A percentile compares a stretch with the other conserved stretches of the same genome.
phyloP scores from a whole-genome alignment of 352 stramenopile genomes.

The Phytophthora capsici region DNA sequence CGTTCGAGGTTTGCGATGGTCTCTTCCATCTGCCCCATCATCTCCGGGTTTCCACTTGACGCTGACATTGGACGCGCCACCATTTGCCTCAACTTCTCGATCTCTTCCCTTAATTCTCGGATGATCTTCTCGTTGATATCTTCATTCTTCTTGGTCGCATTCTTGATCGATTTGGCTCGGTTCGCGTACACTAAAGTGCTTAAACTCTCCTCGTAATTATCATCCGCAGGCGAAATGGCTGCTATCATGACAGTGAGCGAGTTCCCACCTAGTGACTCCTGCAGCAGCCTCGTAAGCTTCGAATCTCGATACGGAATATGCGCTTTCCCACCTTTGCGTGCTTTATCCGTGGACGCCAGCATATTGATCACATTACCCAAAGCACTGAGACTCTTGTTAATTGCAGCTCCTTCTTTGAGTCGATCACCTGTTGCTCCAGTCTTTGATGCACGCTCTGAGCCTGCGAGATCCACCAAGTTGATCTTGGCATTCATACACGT shows the following conservation, averaged over 20 bases:
- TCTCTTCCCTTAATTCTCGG: conserved; percentile 91
- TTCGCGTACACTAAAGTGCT: conserved; percentile 95
- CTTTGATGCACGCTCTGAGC: conserved; percentile 88
- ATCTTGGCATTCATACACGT: conserved; percentile 90
- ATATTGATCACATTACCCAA: conserved; percentile 94
- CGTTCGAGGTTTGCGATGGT: conserved; percentile 87
- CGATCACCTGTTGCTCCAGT: conserved; percentile 87
- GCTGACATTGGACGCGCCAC: conserved; percentile 57
- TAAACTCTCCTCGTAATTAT: conserved; percentile 94
- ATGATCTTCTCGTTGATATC: conserved; percentile 94
- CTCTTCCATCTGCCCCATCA: conserved; percentile 86
- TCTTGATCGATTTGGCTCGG: conserved; percentile 93
- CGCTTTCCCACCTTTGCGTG: conserved; percentile 39
- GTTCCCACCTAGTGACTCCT: conserved; percentile 93
- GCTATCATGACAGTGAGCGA: conserved; percentile 95
- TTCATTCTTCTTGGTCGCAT: conserved; percentile 88
- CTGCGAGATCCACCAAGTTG: conserved; percentile 93
- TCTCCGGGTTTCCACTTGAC: conserved; percentile 40
- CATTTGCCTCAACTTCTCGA: conserved; percentile 91
- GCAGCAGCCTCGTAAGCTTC: conserved; percentile 90
- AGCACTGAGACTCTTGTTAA: conserved; percentile 93
- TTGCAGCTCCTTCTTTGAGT: conserved; percentile 91
- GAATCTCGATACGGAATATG: conserved; percentile 94
- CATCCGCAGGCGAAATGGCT: conserved; percentile 91
- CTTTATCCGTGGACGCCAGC: conserved; percentile 61